Evolutionary conservation across 169 alveolate species (phyloP).

Genomic region (Plasmodium ovale): DNA sequence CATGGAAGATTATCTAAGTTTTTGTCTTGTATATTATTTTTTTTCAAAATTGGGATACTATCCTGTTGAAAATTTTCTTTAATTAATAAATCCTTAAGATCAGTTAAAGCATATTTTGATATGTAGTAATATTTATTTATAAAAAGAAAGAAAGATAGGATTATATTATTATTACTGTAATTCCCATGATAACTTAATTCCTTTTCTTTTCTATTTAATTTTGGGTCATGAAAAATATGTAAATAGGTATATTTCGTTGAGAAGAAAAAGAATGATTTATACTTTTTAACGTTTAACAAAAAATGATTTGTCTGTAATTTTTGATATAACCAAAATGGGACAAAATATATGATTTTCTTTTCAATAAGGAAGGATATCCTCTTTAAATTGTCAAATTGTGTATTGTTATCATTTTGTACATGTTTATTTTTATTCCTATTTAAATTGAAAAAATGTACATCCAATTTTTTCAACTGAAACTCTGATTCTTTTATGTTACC

Average conservation of each 20-base stretch:
- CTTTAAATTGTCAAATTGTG: constrained; percentile 8
- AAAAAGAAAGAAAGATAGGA: constrained; percentile 32
- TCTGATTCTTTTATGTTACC: not conserved
- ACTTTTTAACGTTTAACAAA: constrained; percentile 41
- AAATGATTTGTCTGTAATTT: constrained; percentile 54
- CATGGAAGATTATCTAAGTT: not conserved
- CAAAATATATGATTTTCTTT: constrained; percentile 34
- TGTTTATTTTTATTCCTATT: constrained; percentile 32
- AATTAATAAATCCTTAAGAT: not conserved
- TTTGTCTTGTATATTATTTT: not conserved
- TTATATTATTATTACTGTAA: constrained; percentile 19
- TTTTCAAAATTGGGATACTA: not conserved
- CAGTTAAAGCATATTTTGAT: not conserved
- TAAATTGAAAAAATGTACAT: not conserved
- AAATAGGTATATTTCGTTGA: constrained; percentile 59
- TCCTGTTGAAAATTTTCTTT: not conserved
- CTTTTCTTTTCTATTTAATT: constrained; percentile 24
- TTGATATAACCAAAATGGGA: constrained; percentile 71
- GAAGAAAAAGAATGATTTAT: constrained; percentile 51
- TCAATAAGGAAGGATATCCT: constrained; percentile 15
- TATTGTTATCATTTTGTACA: not conserved
- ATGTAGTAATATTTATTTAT: constrained; percentile 56
- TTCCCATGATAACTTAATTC: constrained; percentile 25
- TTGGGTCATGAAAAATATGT: constrained; percentile 59
- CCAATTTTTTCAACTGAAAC: not conserved